Evolutionary conservation across 441 rosid species (phyloP), one percentile per base, ranked within the genome.

Genomic region (Aleurites moluccanus): DNA sequence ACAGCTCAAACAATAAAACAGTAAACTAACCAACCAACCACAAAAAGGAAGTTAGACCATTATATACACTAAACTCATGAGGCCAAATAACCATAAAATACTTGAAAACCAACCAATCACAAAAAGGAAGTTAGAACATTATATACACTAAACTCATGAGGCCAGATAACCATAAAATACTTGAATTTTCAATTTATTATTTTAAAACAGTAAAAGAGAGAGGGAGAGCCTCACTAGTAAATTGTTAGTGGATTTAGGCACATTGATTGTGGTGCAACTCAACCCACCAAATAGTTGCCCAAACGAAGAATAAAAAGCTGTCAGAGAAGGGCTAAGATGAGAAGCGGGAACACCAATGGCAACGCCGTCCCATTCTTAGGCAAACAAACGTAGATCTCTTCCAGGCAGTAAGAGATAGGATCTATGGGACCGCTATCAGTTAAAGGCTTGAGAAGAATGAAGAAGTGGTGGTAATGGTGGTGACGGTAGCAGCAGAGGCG

Each of bases 271-370:
- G 27, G 84, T 75, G 45, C 93, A 88, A 55, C 83, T 85, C 73
- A 86, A 63, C 38, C 89, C 90, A 61, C 84, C 86, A 67, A 85
- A 88, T 62, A 84, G 91, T 68, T 85, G 92, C 1, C 90, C 90
- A 74, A 89, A 87, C 68, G 94, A 80, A 14, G 93, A 78, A 3
- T 96, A 85, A 70, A 88, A 91, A 27, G 88, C 78, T 8, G 91
- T 45, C 10, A 93, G 76, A 67, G 90, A 72, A 49, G 91, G 78
- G 23, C 72, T 71, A 73, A 88, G 75, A 73, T 83, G 85, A 25
- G 85, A 70, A 27, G 93, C 89, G 0, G 94, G 94, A 67, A 91
- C 89, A 42, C 98, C 96, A 35, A 92, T 70, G 59, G 96, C 86
- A 79, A 91, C 83, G 30, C 88, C 85, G 42, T 91, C 90, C 66